Base-by-base conservation (phyloP, 495 filamentous ascomycete species). In the Symbiotaphrina buchneri region DNA sequence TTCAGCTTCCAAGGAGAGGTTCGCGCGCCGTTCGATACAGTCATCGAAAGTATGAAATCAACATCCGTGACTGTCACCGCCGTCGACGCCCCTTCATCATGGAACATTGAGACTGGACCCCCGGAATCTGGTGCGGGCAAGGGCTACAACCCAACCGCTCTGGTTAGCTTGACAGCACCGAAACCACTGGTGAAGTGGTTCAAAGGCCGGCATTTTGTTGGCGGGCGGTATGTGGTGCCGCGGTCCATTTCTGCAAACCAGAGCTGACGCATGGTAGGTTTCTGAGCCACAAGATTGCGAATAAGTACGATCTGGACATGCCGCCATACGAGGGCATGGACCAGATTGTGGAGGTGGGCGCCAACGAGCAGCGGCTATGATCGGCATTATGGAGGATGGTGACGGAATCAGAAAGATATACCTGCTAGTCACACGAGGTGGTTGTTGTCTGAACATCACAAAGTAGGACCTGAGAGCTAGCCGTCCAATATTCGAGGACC, bases 1-100 rank as follows among this genome's bases (percentile, higher is more conserved):
- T 97, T 95, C 60, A 83, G 75, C 41, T 95, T 95, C 55, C 71
- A 71, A n/a, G 84, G 82, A 7, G 68, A 82, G 30, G 69, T 97
- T 21, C 74, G 87, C 4, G 83, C 90, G 38, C 87, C 87, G 0
- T 95, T 95, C 44, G 69, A 70, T 0, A 54, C 63, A 2, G 72
- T 93, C 14, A 83, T 97, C 41, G 56, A 62, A 21, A 71, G 77
- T 10, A 61, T 97, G 31, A 65, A 74, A 30, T 58, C 66, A 10
- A 69, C 74, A n/a, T 53, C 52, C 10, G 44, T 85, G 13, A 77
- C 82, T 0, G 75, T 95, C 4, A 68, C 85, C 5, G 73, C 80
- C 3, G 81, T 97, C 6, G 87, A 97, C 42, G 82, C 80, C 10
- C 87, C 87, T 3, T 84, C 75, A 22, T 82, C 75, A 6, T 97